These are phyloP conservation scores for Pseudomonodictys pantanalensis DNA, from an alignment of 495 filamentous ascomycete genomes.

Conservation along the genomic window DNA sequence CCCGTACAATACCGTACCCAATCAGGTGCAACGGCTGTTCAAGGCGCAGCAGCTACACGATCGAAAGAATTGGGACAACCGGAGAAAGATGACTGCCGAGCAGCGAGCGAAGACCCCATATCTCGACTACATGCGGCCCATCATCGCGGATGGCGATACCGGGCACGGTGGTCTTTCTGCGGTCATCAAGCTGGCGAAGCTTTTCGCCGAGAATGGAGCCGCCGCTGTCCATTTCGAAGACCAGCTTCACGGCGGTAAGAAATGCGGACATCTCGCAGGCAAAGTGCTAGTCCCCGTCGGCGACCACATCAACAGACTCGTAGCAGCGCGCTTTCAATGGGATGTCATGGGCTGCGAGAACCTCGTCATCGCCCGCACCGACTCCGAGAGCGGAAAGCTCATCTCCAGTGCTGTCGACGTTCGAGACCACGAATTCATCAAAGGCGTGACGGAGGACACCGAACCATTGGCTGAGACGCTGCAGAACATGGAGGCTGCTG, in stretches of 20 bases:
- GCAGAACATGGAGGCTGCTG: slow-evolving; percentile 81
- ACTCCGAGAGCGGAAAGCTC: slow-evolving; percentile 88
- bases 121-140: slow-evolving; percentile 87
- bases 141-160: slow-evolving; percentile 96
- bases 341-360: slow-evolving; percentile 96
- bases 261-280: slow-evolving; percentile 94
- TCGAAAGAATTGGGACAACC: slow-evolving; percentile 85
- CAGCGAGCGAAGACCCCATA: slow-evolving; percentile 74
- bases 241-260: slow-evolving; percentile 96
- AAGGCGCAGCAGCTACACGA: slow-evolving; percentile 97
- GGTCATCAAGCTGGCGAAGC: slow-evolving; percentile 92
- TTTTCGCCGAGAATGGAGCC: slow-evolving; percentile 97
- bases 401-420: slow-evolving; percentile 87
- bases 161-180: slow-evolving; percentile 85
- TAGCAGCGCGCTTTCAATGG: slow-evolving; percentile 94
- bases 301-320: slow-evolving; percentile 93
- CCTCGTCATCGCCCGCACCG: slow-evolving; percentile 88
- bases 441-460: slow-evolving; percentile 71
- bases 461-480: slow-evolving; percentile 82
- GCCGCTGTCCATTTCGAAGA: slow-evolving; percentile 98
- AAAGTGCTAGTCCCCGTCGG: slow-evolving; percentile 93
- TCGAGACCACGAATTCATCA: slow-evolving; percentile 94
- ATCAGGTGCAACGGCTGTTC: slow-evolving; percentile 92
- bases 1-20: slow-evolving; percentile 97
- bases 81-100: slow-evolving; percentile 70